phyloP scores from a whole-genome alignment of 2,329 filamentous ascomycete genomes.

The Dactylellina cionopaga region DNA sequence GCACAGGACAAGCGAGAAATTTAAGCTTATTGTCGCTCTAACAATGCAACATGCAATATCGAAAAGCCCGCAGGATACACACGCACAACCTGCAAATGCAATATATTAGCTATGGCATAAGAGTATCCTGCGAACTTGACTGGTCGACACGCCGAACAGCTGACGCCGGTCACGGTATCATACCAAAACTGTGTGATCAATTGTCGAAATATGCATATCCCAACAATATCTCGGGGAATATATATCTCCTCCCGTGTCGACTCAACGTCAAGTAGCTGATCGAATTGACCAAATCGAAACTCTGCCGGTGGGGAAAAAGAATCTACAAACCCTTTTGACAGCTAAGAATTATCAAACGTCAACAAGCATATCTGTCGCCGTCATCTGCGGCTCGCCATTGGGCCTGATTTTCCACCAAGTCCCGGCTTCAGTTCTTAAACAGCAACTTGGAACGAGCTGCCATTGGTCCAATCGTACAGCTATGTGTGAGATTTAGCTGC shows the following conservation, averaged over 20 bases:
- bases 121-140: not conserved
- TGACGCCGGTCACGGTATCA: constrained; percentile 19
- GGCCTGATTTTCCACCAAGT: constrained; percentile 34
- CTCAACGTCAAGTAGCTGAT: no score
- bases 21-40: constrained; percentile 48
- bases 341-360: constrained; percentile 7
- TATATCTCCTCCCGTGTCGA: no score
- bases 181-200: not conserved
- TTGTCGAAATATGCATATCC: not conserved
- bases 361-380: constrained; percentile 18
- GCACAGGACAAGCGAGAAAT: constrained; percentile 50
- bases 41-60: constrained; percentile 42
- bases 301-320: not conserved
- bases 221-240: constrained; percentile 1
- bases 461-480: constrained; percentile 36
- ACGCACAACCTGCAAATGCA: not conserved
- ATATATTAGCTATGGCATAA: no score
- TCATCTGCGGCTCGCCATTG: constrained; percentile 40
- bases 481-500: constrained; percentile 10
- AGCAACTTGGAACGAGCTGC: not conserved
- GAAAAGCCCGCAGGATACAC: not conserved
- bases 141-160: constrained; percentile 2
- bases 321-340: no score
- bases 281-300: not conserved
- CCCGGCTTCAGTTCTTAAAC: not conserved